Percentiles rank a stretch among this genome's conserved stretches.
These are phyloP conservation scores for Pseudevernia furfuracea DNA, from an alignment of 495 filamentous ascomycete genomes.

Conservation along the genomic window DNA sequence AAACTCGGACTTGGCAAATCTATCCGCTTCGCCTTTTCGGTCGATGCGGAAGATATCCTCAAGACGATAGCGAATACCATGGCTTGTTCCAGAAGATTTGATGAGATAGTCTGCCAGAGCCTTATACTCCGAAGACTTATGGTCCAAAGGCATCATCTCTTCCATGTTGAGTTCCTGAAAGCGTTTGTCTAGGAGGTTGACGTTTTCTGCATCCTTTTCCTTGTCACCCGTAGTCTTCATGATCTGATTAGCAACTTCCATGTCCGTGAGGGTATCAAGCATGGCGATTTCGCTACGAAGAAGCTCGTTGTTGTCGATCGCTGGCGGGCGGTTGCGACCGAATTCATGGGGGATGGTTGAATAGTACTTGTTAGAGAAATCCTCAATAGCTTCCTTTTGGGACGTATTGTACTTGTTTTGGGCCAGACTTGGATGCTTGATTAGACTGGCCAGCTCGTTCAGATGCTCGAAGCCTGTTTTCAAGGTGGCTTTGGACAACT, in stretches of 20 bases:
- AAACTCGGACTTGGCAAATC: constrained; percentile 52
- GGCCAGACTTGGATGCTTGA: constrained; percentile 45
- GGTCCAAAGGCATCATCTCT: constrained; percentile 64
- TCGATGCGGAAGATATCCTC: constrained; percentile 77
- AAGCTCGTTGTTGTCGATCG: constrained; percentile 45
- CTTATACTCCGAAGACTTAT: constrained; percentile 50
- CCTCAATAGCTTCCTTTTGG: constrained; percentile 41
- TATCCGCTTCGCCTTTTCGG: constrained; percentile 61
- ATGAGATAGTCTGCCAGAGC: constrained; percentile 59
- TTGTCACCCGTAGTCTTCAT: constrained; percentile 54
- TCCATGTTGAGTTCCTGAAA: constrained; percentile 62
- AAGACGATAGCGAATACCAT: constrained; percentile 38
- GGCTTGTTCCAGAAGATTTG: constrained; percentile 53
- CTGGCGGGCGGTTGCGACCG: constrained; percentile 61
- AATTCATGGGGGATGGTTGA: constrained; percentile 76
- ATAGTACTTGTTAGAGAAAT: constrained; percentile 68
- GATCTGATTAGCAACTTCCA: constrained; percentile 73
- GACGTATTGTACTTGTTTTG: constrained; percentile 38
- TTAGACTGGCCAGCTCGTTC: constrained; percentile 61
- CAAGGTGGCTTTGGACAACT: constrained; percentile 70
- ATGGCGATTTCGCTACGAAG: constrained; percentile 70
- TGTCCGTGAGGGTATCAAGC: constrained; percentile 58
- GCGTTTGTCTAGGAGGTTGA: constrained; percentile 59
- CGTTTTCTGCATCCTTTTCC: constrained; percentile 20
- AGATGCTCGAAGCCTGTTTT: constrained; percentile 60